Evolutionary conservation across 768 basidiomycete species (phyloP).

Genomic region (Clitopilus hobsonii): DNA sequence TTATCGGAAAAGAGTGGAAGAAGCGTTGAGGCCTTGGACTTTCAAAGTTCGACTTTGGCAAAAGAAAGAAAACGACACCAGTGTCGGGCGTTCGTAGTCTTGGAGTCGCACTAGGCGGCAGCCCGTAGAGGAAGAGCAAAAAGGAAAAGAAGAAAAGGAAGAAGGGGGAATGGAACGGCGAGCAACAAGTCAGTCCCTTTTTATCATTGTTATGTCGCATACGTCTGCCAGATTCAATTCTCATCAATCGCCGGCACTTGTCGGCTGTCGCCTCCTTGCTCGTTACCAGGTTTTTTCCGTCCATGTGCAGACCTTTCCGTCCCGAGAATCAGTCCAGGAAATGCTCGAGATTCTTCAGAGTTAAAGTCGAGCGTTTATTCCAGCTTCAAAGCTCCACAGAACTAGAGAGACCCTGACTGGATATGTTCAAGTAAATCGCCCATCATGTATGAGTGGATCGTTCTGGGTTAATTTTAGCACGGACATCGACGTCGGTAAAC

Average conservation of each 20-base stretch:
- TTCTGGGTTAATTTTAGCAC: not conserved
- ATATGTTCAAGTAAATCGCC: not conserved
- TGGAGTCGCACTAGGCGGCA: slow-evolving; percentile 39
- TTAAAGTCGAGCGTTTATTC: not conserved
- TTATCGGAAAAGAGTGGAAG: slow-evolving; percentile 21
- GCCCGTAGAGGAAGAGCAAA: slow-evolving; percentile 18
- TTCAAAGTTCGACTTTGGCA: slow-evolving; percentile 17
- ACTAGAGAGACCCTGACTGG: not conserved
- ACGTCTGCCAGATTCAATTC: slow-evolving; percentile 6
- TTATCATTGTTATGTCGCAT: slow-evolving; percentile 7
- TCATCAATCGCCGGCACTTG: slow-evolving; percentile 7
- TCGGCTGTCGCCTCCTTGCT: slow-evolving; percentile 9
- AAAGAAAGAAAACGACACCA: slow-evolving; percentile 47
- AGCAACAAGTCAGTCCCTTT: not conserved
- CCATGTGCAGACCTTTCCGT: not conserved
- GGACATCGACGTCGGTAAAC: not conserved
- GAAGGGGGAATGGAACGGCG: slow-evolving; percentile 3
- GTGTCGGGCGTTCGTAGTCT: slow-evolving; percentile 45
- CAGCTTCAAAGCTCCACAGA: not conserved
- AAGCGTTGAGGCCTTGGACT: slow-evolving; percentile 23
- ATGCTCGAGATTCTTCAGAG: too few relatives aligned
- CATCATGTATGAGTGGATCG: not conserved
- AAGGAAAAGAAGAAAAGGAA: slow-evolving; percentile 3
- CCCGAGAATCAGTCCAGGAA: too few relatives aligned
- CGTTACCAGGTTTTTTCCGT: not conserved